Evolutionary conservation across 441 rosid genomes (phyloP), one percentile per base, ranked within the genome.

Genomic region (Gossypium lobatum): DNA sequence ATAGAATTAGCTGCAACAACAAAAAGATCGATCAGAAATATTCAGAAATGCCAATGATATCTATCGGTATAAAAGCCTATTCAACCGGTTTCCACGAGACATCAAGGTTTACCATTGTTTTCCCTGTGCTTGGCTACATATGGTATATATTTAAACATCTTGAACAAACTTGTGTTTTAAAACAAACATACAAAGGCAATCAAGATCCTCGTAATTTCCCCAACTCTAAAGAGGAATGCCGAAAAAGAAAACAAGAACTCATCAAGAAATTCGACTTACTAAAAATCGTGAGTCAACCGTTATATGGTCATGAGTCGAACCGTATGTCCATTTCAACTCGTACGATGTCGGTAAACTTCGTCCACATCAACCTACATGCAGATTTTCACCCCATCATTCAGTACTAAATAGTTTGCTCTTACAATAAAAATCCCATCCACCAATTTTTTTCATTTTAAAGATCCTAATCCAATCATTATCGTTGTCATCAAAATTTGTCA

Each of bases 301-400:
- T 84, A 78, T 78, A 86, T 79, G 79, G 77, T 5, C 37, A 31
- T 83, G 88, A 85, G 82, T 53, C 82, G 92, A 88, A 85, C 82
- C 76, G 73, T 77, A 83, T 77, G 91, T 66, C 87, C 91, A 85
- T 84, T 88, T 87, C 90, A 87, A 86, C 85, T 86, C 91, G 80
- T 82, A 80, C 83, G 78, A 83, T 91, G 89, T 89, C 92, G 78
- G 78, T 87, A 86, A 84, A 89, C 83, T 80, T 89, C 95, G 88
- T 91, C 95, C 88, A 89, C 95, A 79, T 93, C 88, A 84, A 91
- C 91, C 97, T 91, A 77, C 85, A 85, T 74, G 13, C 52, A 3
- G 52, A 46, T 46, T 63, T 31, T 57, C 16, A 26, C 6, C 3
- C 46, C 39, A 72, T 25, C 25, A 77, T 77, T 72, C 48, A 69